phyloP scores from a whole-genome alignment of 176 grass and related monocot genomes.

The Echinochloa phyllopogon region DNA sequence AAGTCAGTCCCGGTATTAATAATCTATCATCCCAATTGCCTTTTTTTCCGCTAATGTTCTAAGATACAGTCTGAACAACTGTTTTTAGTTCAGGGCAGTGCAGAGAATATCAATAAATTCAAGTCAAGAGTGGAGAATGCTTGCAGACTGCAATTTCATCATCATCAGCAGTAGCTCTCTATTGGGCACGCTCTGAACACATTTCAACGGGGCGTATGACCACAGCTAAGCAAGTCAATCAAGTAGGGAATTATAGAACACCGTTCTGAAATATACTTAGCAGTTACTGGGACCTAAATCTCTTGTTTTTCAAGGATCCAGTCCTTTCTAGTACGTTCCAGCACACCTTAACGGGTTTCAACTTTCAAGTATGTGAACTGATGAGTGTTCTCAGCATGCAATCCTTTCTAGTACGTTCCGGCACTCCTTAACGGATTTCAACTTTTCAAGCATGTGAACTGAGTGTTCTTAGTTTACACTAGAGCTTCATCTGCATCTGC shows the following conservation, averaged over 20 bases:
- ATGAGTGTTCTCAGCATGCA: too few relatives aligned
- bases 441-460: neutral
- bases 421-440: neutral
- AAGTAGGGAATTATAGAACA: neutral
- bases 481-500: neutral
- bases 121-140: neutral
- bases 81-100: neutral
- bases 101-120: neutral
- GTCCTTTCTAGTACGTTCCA: neutral
- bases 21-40: neutral
- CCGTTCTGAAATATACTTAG: neutral
- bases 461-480: neutral
- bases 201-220: slow-evolving; percentile 24
- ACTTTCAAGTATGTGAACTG: neutral
- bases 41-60: neutral
- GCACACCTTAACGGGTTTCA: neutral
- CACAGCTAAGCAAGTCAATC: neutral
- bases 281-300: neutral
- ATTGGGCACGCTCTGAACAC: neutral
- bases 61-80: neutral
- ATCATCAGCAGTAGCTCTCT: neutral
- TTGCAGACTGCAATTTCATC: neutral
- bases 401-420: neutral
- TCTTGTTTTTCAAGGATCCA: neutral
- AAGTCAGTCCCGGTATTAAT: neutral